These are phyloP conservation scores for Sherardia arvensis DNA, from an alignment of 257 asterid genomes.

Conservation along the genomic window DNA sequence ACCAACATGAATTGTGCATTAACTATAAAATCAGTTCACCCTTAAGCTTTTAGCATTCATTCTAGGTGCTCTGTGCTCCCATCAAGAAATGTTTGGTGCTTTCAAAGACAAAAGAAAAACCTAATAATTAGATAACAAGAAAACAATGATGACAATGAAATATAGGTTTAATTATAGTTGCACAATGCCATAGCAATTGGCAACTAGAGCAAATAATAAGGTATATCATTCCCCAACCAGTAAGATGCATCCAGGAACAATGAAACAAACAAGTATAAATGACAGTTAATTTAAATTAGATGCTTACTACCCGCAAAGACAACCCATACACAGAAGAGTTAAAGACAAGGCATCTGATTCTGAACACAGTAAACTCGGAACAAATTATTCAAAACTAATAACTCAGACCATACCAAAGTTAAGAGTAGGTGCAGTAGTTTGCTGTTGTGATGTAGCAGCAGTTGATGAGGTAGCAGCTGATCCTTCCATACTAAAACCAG, in stretches of 20 bases:
- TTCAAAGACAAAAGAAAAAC: background rate
- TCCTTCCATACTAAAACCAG: constrained; percentile 35
- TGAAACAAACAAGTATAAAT: background rate
- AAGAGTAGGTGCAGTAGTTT: constrained; percentile 35
- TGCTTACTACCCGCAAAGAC: background rate
- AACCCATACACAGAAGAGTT: background rate
- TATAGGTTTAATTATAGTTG: background rate
- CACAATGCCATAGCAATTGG: background rate
- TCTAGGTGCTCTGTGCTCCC: background rate
- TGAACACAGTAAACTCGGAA: background rate
- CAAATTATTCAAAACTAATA: background rate
- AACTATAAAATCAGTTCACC: constrained; percentile 7
- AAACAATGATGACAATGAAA: background rate
- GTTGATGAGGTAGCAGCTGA: constrained; percentile 34
- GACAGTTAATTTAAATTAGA: background rate
- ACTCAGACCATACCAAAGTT: constrained; percentile 35
- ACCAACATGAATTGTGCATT: background rate
- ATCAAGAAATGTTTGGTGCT: background rate
- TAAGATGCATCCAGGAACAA: background rate
- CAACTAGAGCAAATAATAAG: background rate
- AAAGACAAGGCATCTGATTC: constrained; percentile 3
- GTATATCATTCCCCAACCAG: background rate
- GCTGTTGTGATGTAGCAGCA: constrained; percentile 41
- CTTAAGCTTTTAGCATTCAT: background rate
- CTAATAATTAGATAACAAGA: background rate